A percentile compares a stretch with the other conserved stretches of the same genome.
phyloP scores from a whole-genome alignment of 257 asterid species.

The Leonotis leonurus region DNA sequence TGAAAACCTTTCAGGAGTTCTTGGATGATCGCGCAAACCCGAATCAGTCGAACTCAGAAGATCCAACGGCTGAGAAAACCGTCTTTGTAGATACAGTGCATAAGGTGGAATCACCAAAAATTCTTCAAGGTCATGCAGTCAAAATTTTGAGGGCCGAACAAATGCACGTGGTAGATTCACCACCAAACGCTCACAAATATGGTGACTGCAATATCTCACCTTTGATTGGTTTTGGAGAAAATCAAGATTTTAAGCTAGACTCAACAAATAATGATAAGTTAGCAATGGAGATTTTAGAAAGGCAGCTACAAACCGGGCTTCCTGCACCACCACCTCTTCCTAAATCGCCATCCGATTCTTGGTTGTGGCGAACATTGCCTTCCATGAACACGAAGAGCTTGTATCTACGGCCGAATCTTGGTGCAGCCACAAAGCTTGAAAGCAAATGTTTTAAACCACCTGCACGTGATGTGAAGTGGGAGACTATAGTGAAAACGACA shows the following conservation, averaged over 20 bases:
- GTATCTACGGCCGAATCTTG: slow-evolving; percentile 19
- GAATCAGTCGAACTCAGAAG: slow-evolving; percentile 16
- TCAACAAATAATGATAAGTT: not conserved
- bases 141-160: slow-evolving; percentile 20
- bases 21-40: slow-evolving; percentile 33
- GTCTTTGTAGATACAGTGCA: slow-evolving; percentile 52
- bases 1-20: slow-evolving; percentile 38
- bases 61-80: slow-evolving; percentile 56
- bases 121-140: slow-evolving; percentile 16
- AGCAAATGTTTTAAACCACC: slow-evolving; percentile 28
- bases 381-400: slow-evolving; percentile 42
- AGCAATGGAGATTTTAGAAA: slow-evolving; percentile 19
- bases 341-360: slow-evolving; percentile 86
- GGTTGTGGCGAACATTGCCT: slow-evolving; percentile 91
- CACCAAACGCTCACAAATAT: slow-evolving; percentile 15
- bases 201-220: slow-evolving; percentile 11
- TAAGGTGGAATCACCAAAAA: slow-evolving; percentile 23
- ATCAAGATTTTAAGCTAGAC: slow-evolving; percentile 5
- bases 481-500: slow-evolving; percentile 51
- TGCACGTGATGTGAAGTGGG: slow-evolving; percentile 45
- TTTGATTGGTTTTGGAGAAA: slow-evolving; percentile 19
- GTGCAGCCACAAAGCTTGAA: slow-evolving; percentile 14
- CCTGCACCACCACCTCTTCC: slow-evolving; percentile 76
- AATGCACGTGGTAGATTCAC: slow-evolving; percentile 14
- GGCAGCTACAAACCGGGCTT: slow-evolving; percentile 12